These are phyloP conservation scores for Endogone sp. DNA, from an alignment of 192 early-diverging fungal genomes.

Conservation along the genomic window DNA sequence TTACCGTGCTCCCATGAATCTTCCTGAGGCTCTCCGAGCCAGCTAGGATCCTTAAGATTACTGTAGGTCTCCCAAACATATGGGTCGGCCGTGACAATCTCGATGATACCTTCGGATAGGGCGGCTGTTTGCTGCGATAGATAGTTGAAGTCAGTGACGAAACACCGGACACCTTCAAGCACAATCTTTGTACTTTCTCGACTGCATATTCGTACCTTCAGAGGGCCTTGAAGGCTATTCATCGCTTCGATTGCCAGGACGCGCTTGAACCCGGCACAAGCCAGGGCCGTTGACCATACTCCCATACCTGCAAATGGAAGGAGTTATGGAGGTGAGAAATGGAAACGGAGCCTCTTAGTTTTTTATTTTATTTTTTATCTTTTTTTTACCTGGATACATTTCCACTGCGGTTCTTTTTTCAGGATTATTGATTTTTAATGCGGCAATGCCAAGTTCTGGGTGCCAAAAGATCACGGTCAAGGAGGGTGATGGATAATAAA, in stretches of 20 bases:
- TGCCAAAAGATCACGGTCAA: neutral
- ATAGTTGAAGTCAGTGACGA: neutral
- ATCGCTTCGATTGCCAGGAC: constrained; percentile 20
- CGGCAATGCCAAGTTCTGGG: constrained; percentile 14
- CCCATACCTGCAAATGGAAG: constrained; percentile 17
- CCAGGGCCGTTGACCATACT: constrained; percentile 24
- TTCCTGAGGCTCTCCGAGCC: constrained; percentile 16
- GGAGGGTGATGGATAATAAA: too few relatives aligned
- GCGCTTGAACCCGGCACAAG: constrained; percentile 22
- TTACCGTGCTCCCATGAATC: constrained; percentile 20
- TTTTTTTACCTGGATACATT: constrained; percentile 29
- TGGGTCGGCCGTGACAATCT: constrained; percentile 18
- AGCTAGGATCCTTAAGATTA: constrained; percentile 15
- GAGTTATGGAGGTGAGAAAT: neutral
- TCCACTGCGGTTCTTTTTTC: constrained; percentile 27
- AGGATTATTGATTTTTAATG: constrained; percentile 5
- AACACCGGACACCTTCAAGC: neutral
- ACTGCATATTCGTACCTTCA: too few relatives aligned
- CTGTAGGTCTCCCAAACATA: constrained; percentile 31
- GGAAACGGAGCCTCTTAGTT: neutral
- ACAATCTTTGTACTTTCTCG: too few relatives aligned
- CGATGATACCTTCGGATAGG: neutral
- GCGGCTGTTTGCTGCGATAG: neutral
- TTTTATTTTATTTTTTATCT: neutral
- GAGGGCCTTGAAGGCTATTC: too few relatives aligned